phyloP scores from a whole-genome alignment of 2,329 filamentous ascomycete genomes.

The Diaporthe citrichinensis region DNA sequence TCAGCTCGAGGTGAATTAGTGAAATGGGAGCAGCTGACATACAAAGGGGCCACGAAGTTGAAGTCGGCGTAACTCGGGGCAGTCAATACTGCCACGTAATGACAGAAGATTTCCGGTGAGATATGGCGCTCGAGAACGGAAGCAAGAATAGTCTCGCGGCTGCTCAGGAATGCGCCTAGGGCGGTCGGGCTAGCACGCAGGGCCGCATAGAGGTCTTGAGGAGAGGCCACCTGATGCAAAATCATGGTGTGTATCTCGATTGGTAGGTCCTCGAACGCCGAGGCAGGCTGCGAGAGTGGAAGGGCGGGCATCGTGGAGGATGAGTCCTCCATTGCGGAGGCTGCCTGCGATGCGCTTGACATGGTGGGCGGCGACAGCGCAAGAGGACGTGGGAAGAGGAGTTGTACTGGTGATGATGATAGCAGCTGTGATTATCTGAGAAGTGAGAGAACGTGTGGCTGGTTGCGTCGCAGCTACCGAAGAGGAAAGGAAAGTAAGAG shows the following conservation, averaged over 20 bases:
- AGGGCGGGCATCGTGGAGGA: background rate
- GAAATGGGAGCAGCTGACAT: background rate
- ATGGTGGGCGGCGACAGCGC: background rate
- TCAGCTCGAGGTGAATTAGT: background rate
- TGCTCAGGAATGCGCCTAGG: background rate
- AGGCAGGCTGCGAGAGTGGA: background rate
- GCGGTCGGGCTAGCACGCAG: background rate
- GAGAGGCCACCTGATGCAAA: background rate
- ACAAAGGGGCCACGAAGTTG: background rate
- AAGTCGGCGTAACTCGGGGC: background rate
- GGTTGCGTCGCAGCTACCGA: no score
- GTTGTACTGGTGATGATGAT: background rate
- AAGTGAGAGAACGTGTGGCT: no score
- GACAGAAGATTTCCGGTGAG: background rate
- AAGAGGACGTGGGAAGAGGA: background rate
- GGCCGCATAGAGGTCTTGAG: background rate
- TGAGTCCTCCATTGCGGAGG: background rate
- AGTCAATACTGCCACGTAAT: background rate
- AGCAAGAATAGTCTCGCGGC: background rate
- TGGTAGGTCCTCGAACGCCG: background rate
- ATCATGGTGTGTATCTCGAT: background rate
- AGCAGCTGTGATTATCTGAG: no score
- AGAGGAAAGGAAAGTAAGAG: no score
- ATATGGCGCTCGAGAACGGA: background rate
- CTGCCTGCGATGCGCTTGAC: background rate